Conservation (phyloP, 129 eudicot genomes). For the Solidago caesia region DNA sequence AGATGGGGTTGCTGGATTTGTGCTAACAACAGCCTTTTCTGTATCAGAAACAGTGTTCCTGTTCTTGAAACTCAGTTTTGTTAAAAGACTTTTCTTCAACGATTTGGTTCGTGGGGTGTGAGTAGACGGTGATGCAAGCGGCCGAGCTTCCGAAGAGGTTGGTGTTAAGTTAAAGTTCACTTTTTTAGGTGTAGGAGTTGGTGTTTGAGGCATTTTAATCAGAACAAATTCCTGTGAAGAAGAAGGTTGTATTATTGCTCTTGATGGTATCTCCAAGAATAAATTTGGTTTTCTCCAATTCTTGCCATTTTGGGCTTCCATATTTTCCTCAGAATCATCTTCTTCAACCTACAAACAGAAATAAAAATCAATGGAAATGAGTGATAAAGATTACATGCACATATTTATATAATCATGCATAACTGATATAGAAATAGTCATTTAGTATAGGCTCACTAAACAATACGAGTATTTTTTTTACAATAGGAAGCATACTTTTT, state of each 20-base stretch:
- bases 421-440: neutral
- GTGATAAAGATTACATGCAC: conserved; percentile 1
- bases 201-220: conserved; percentile 61
- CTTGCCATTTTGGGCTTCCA: conserved; percentile 48
- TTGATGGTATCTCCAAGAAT: conserved; percentile 77
- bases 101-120: conserved; percentile 53
- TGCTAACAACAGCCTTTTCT: conserved; percentile 40
- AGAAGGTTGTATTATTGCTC: conserved; percentile 58
- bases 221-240: conserved; percentile 50
- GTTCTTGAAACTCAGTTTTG: conserved; percentile 59
- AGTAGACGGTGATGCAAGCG: conserved; percentile 43
- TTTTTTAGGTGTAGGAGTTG: conserved; percentile 77
- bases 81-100: conserved; percentile 50
- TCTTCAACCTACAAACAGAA: conserved; percentile 39
- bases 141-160: conserved; percentile 46
- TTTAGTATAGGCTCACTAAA: neutral
- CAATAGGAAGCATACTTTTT: neutral
- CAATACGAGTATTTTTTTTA: neutral
- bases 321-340: conserved; percentile 34
- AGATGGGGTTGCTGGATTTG: conserved; percentile 34
- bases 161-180: conserved; percentile 76
- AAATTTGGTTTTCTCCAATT: conserved; percentile 67
- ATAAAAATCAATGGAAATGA: conserved; percentile 19
- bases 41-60: conserved; percentile 52
- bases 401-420: neutral